Conservation (phyloP, 1,139 yeast species). For the Geotrichum fermentans region DNA sequence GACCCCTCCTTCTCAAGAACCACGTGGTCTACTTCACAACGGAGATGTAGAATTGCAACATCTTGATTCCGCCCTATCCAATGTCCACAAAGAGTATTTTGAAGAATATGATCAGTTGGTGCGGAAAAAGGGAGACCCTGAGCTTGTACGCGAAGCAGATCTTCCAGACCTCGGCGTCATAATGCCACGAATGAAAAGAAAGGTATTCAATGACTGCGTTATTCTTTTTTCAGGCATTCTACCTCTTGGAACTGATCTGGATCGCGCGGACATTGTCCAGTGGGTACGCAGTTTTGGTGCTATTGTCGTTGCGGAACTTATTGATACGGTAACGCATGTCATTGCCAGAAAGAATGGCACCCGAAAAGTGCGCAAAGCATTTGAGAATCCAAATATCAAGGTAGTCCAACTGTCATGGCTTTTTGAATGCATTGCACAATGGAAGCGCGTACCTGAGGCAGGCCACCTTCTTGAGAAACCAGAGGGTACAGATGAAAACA, state of each 20-base stretch:
- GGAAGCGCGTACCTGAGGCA: constrained; percentile 67
- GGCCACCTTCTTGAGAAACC: constrained; percentile 52
- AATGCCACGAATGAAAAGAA: constrained; percentile 65
- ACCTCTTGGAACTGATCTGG: constrained; percentile 69
- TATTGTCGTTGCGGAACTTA: constrained; percentile 66
- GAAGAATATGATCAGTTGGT: constrained; percentile 38
- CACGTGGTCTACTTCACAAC: constrained; percentile 55
- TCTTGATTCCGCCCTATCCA: constrained; percentile 57
- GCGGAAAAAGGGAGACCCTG: constrained; percentile 11
- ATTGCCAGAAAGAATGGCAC: constrained; percentile 73
- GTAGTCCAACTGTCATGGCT: constrained; percentile 93
- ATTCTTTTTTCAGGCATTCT: constrained; percentile 82
- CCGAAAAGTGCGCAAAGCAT: constrained; percentile 69
- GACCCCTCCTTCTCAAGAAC: not conserved
- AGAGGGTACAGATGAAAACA: constrained; percentile 20
- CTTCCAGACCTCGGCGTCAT: constrained; percentile 42
- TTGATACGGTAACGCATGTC: constrained; percentile 79
- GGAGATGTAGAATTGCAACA: constrained; percentile 72
- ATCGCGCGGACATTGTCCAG: constrained; percentile 69
- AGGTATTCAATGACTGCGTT: constrained; percentile 63
- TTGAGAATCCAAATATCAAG: constrained; percentile 45
- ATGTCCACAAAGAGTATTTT: constrained; percentile 67
- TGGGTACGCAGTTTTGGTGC: constrained; percentile 96
- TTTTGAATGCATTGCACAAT: constrained; percentile 72
- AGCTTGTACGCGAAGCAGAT: constrained; percentile 14